Evolutionary conservation across 352 stramenopile species (phyloP).

Genomic region (Pythium brachiatum): DNA sequence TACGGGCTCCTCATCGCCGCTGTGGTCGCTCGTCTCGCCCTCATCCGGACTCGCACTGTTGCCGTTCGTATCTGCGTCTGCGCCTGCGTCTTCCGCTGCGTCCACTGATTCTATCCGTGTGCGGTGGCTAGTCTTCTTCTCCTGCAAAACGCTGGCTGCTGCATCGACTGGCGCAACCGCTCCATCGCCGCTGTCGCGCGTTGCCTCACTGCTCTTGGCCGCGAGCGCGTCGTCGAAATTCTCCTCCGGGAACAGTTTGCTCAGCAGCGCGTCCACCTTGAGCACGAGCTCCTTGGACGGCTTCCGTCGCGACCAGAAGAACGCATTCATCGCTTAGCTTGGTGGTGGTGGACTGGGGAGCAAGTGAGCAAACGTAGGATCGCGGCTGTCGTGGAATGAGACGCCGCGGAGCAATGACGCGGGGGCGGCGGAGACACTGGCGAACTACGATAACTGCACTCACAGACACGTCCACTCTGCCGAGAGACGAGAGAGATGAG

Average conservation of each 20-base stretch:
- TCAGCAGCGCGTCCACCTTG: constrained; percentile 59
- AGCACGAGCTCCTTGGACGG: constrained; percentile 73
- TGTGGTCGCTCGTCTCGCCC: constrained; percentile 44
- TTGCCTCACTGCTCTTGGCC: constrained; percentile 30
- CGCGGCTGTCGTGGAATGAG: background rate
- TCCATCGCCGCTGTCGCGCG: constrained; percentile 18
- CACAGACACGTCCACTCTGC: too few species aligned
- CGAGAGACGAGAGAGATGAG: too few species aligned
- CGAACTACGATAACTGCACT: too few species aligned
- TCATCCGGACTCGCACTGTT: constrained; percentile 38
- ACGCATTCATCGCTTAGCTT: constrained; percentile 53
- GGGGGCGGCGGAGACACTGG: too few species aligned
- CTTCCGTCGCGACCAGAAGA: constrained; percentile 76
- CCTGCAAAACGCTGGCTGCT: constrained; percentile 15
- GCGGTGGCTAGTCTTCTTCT: constrained; percentile 11
- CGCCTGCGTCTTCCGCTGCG: constrained; percentile 18
- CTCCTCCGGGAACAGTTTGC: constrained; percentile 57
- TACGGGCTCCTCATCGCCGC: constrained; percentile 43
- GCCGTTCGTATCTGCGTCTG: constrained; percentile 25
- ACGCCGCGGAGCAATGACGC: background rate
- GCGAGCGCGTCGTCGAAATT: constrained; percentile 53
- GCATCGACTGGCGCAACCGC: constrained; percentile 16
- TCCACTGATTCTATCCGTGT: constrained; percentile 35
- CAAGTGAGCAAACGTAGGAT: background rate
- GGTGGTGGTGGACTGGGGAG: background rate